Evolutionary conservation across 179 eudicot species (phyloP).

Genomic region (Vitellaria paradoxa): DNA sequence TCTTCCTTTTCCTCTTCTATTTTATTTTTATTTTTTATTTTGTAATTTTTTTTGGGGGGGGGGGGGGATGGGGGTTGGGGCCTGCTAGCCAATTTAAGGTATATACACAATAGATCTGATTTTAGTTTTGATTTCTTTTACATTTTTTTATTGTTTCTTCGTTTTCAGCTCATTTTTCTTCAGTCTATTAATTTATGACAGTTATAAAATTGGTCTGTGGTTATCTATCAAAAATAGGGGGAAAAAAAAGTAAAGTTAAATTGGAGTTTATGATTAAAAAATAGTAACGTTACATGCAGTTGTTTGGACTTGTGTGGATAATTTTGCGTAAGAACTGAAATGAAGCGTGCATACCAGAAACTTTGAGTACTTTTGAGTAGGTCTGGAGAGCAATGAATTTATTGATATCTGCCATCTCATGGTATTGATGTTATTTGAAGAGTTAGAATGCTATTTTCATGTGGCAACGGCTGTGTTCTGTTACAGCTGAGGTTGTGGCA

Average conservation of each 20-base stretch:
- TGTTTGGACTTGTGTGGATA: neutral
- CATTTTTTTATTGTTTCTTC: neutral
- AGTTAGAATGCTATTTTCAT: neutral
- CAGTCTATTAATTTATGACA: neutral
- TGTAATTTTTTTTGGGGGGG: too few relatives aligned
- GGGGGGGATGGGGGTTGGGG: too few relatives aligned
- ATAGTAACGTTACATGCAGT: neutral
- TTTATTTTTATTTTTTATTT: too few relatives aligned
- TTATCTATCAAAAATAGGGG: too few relatives aligned
- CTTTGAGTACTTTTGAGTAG: neutral
- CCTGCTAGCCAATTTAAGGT: too few relatives aligned
- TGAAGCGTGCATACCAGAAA: neutral
- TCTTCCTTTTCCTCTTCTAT: too few relatives aligned
- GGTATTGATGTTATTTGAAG: neutral
- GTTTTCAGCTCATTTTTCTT: neutral
- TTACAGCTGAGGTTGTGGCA: slow-evolving; percentile 87
- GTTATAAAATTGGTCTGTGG: neutral
- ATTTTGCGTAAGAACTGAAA: neutral
- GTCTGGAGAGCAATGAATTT: neutral
- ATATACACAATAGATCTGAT: neutral
- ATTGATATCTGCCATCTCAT: neutral
- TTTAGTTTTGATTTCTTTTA: neutral
- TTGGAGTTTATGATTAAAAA: neutral
- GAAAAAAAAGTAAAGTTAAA: neutral
- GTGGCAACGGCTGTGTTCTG: slow-evolving; percentile 11